These are phyloP conservation scores for Meredithiella fracta DNA, from an alignment of 2,329 filamentous ascomycete genomes.

Conservation along the genomic window DNA sequence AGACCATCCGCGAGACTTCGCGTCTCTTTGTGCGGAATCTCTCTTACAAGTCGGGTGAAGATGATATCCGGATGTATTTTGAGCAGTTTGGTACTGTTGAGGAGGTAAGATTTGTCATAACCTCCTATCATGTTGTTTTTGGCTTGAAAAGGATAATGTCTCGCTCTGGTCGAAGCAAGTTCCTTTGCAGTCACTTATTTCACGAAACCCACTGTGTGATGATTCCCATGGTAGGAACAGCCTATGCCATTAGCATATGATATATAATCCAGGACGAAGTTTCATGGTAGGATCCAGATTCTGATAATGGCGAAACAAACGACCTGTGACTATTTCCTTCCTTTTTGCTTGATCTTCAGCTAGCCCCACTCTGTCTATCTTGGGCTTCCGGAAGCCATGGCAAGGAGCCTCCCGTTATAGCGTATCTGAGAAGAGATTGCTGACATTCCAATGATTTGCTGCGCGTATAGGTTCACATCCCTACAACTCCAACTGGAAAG, in stretches of 20 bases:
- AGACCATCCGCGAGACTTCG: slow-evolving; percentile 52
- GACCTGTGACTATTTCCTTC: slow-evolving; percentile 14
- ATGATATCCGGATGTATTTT: slow-evolving; percentile 61
- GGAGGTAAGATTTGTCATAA: slow-evolving; percentile 52
- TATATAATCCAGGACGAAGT: slow-evolving; percentile 61
- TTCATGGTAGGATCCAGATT: slow-evolving; percentile 69
- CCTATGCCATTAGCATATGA: slow-evolving; percentile 86
- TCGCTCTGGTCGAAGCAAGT: background rate
- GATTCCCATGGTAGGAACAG: slow-evolving; percentile 99
- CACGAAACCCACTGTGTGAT: slow-evolving; percentile 44
- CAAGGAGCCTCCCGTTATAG: background rate
- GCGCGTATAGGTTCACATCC: slow-evolving; percentile 64
- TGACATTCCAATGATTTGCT: slow-evolving; percentile 17
- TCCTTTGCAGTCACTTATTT: background rate
- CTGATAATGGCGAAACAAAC: background rate
- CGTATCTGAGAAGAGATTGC: slow-evolving; percentile 2
- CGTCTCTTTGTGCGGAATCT: slow-evolving; percentile 83
- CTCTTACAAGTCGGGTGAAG: slow-evolving; percentile 60
- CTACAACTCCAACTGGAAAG: slow-evolving; percentile 52
- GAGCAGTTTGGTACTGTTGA: slow-evolving; percentile 56
- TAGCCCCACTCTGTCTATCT: slow-evolving; percentile 26
- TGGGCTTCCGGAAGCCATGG: too few relatives aligned
- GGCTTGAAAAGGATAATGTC: background rate
- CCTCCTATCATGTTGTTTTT: background rate
- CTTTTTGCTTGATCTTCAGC: slow-evolving; percentile 15